A percentile compares a stretch with the other conserved stretches of the same genome.
Evolutionary conservation across 2,329 filamentous ascomycete species (phyloP).

Genomic region (Penicillium sp.): DNA sequence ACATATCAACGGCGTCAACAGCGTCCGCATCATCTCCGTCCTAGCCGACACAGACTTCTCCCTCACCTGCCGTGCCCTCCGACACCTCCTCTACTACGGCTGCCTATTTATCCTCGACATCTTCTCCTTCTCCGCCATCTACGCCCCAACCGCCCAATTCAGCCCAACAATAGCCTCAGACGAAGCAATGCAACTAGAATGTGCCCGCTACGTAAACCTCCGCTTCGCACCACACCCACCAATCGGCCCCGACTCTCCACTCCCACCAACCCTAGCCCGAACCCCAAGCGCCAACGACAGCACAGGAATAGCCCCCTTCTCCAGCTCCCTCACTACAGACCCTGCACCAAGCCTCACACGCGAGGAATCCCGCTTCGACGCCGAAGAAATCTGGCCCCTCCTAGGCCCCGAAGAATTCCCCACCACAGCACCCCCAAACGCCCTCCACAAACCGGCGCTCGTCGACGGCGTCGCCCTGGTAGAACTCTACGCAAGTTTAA

Average conservation of each 20-base stretch:
- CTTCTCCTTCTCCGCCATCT: slow-evolving; percentile 90
- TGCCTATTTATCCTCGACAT: slow-evolving; percentile 88
- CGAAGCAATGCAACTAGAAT: slow-evolving; percentile 78
- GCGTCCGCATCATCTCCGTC: slow-evolving; percentile 80
- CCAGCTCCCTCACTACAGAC: slow-evolving; percentile 22
- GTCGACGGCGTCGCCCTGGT: slow-evolving; percentile 58
- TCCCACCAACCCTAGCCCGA: slow-evolving; percentile 12
- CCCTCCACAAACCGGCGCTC: slow-evolving; percentile 15
- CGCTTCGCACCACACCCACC: slow-evolving; percentile 39
- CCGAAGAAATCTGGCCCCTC: slow-evolving; percentile 46
- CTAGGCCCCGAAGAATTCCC: slow-evolving; percentile 29
- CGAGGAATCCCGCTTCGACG: slow-evolving; percentile 25
- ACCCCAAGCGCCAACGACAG: slow-evolving; percentile 14
- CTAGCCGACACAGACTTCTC: slow-evolving; percentile 82
- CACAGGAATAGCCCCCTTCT: slow-evolving; percentile 9
- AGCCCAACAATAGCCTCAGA: slow-evolving; percentile 72
- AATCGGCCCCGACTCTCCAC: slow-evolving; percentile 27
- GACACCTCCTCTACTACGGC: slow-evolving; percentile 90
- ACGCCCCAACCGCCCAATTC: slow-evolving; percentile 77
- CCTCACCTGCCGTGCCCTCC: slow-evolving; percentile 79
- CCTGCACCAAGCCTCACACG: slow-evolving; percentile 19
- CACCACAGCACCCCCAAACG: slow-evolving; percentile 5
- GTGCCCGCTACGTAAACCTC: slow-evolving; percentile 74
- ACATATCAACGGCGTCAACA: slow-evolving; percentile 86
- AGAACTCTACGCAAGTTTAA: slow-evolving; percentile 80